Evolutionary conservation across 129 eudicot species (phyloP).

Genomic region (Flaveria robusta): DNA sequence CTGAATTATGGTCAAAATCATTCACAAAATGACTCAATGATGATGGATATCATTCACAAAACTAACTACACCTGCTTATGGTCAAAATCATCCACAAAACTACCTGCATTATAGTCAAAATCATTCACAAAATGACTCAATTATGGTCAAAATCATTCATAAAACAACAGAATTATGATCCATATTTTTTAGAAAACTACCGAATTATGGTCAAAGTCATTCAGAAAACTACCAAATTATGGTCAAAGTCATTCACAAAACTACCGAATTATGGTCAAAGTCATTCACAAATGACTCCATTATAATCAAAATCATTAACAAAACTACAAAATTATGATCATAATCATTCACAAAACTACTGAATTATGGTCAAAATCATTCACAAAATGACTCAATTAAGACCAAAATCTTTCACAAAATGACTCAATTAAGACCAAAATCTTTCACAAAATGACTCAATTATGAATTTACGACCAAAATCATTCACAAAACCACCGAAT

Average conservation of each 20-base stretch:
- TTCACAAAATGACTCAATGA: background rate
- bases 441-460: background rate
- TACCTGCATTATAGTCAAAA: background rate
- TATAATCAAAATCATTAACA: background rate
- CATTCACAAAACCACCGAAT: background rate
- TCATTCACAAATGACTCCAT: background rate
- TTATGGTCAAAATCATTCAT: constrained; percentile 2
- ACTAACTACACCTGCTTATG: no score
- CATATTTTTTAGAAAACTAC: no score
- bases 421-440: background rate
- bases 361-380: background rate
- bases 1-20: background rate
- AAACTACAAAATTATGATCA: background rate
- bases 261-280: background rate
- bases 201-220: background rate
- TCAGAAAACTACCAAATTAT: background rate
- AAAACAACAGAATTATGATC: no score
- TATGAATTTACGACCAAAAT: background rate
- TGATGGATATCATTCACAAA: background rate
- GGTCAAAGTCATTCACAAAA: background rate
- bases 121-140: background rate
- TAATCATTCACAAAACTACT: background rate
- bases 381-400: background rate
- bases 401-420: background rate
- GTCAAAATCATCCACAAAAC: background rate